Conservation (phyloP, 108 stramenopile species). For the Nitzschia sp. region DNA sequence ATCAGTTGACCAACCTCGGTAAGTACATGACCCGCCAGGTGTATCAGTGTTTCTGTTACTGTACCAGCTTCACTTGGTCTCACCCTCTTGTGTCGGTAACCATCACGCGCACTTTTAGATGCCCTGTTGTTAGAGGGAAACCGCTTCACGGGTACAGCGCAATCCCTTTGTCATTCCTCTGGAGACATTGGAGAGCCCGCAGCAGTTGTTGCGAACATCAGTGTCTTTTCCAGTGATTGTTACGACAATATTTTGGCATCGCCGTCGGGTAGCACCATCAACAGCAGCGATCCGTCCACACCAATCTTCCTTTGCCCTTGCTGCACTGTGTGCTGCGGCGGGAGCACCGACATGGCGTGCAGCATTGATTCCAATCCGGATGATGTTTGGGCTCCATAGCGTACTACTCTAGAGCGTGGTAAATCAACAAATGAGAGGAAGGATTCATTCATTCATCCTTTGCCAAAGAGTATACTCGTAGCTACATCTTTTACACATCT, state of each 20-base stretch:
- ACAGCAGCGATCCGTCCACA: not conserved
- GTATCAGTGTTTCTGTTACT: constrained; percentile 3
- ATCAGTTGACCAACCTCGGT: not conserved
- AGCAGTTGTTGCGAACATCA: not conserved
- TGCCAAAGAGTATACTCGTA: too few species aligned
- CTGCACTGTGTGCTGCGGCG: constrained; percentile 13
- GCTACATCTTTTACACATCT: too few species aligned
- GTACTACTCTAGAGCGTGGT: too few species aligned
- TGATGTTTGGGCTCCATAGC: too few species aligned
- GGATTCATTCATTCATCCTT: too few species aligned
- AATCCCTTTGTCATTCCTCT: constrained; percentile 17
- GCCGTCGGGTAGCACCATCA: not conserved
- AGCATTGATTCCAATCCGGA: too few species aligned
- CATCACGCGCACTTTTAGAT: constrained; percentile 11
- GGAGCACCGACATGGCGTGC: too few species aligned
- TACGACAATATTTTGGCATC: not conserved
- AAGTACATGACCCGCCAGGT: not conserved
- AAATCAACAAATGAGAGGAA: too few species aligned
- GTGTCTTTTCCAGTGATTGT: constrained; percentile 10
- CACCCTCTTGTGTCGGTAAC: not conserved
- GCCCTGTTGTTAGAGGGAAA: constrained; percentile 21
- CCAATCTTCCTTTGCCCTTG: not conserved
- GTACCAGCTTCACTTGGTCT: not conserved
- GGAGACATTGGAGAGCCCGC: too few species aligned
- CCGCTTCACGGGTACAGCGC: constrained; percentile 11